These are phyloP conservation scores for Geosiphon pyriformis DNA, from an alignment of 192 early-diverging fungal species.

Conservation along the genomic window DNA sequence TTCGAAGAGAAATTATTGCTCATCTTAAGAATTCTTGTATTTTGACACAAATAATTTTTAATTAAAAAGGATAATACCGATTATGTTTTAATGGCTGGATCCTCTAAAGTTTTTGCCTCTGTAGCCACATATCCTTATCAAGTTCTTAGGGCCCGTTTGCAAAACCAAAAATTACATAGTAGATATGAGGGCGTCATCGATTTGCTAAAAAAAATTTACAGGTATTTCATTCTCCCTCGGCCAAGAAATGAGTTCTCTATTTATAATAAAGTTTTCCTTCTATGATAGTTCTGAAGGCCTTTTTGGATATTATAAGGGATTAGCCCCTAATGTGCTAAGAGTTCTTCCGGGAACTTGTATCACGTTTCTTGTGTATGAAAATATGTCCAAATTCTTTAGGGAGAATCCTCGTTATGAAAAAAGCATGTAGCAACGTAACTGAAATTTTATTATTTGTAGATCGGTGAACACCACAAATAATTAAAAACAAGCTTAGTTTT, in stretches of 20 bases:
- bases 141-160: slow-evolving; percentile 80
- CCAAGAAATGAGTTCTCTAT: background rate
- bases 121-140: slow-evolving; percentile 92
- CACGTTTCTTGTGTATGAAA: slow-evolving; percentile 96
- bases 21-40: background rate
- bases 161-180: slow-evolving; percentile 49
- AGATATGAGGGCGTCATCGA: slow-evolving; percentile 69
- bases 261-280: slow-evolving; percentile 11
- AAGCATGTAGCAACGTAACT: too few relatives aligned
- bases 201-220: slow-evolving; percentile 62
- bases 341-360: slow-evolving; percentile 91
- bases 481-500: too few relatives aligned
- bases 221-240: slow-evolving; percentile 20
- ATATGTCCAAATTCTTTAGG: slow-evolving; percentile 55
- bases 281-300: slow-evolving; percentile 62
- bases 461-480: too few relatives aligned
- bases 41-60: background rate
- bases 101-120: slow-evolving; percentile 83
- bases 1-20: too few relatives aligned
- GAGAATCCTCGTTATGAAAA: slow-evolving; percentile 40
- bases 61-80: slow-evolving; percentile 48
- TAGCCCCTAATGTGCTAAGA: slow-evolving; percentile 79
- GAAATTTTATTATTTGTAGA: too few relatives aligned
- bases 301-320: slow-evolving; percentile 86
- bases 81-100: slow-evolving; percentile 76